phyloP scores from a whole-genome alignment of 2,329 filamentous ascomycete species.

The Colletotrichum orchidophilum region DNA sequence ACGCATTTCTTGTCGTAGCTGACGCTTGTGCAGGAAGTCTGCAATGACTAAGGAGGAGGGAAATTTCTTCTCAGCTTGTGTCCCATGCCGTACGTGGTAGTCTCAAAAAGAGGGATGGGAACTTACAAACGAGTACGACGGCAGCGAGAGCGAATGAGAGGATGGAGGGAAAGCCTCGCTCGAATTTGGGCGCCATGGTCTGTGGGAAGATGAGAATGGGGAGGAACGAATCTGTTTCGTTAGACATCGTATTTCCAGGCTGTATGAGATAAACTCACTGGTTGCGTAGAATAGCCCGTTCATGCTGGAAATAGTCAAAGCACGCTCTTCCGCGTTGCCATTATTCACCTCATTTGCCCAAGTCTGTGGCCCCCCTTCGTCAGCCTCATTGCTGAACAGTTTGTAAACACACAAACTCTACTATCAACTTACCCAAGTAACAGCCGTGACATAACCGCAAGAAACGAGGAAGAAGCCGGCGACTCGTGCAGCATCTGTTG shows the following conservation, averaged over 20 bases:
- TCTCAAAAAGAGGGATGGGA: rapidly evolving
- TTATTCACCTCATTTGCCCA: conserved; percentile 46
- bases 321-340: conserved; percentile 43
- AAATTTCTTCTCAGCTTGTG: not conserved
- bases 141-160: conserved; percentile 7
- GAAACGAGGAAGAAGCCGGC: conserved; percentile 16
- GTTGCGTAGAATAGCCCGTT: conserved; percentile 44
- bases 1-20: not conserved
- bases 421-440: not conserved
- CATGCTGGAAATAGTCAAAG: conserved; percentile 44
- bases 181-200: conserved; percentile 43
- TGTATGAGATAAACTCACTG: not conserved
- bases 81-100: rapidly evolving
- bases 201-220: conserved; percentile 45
- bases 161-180: conserved; percentile 13
- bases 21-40: conserved; percentile 7
- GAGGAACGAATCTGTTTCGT: not conserved
- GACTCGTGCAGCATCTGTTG: conserved; percentile 1
- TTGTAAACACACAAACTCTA: no score
- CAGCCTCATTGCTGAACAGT: not conserved
- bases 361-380: conserved; percentile 37
- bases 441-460: conserved; percentile 16
- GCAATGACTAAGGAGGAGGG: not conserved
- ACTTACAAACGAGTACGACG: conserved; percentile 20
- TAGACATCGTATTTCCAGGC: not conserved